Conservation (phyloP, 2,329 filamentous ascomycete species). For the Aquanectria penicillioides region DNA sequence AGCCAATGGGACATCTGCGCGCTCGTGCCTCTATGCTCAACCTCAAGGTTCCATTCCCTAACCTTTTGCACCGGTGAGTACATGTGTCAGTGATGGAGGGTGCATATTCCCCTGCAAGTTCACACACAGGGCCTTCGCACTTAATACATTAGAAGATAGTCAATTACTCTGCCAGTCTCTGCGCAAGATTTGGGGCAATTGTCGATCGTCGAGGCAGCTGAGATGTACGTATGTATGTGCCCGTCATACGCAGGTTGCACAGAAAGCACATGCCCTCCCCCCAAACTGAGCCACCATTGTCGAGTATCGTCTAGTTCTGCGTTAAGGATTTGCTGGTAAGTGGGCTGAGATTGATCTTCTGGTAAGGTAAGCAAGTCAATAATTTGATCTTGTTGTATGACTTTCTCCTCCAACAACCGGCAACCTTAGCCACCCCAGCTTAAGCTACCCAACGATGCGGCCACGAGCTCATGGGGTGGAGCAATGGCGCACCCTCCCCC, state of each 20-base stretch:
- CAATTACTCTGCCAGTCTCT: too few relatives aligned
- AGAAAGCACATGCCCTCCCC: constrained; percentile 17
- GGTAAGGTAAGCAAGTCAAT: constrained; percentile 15
- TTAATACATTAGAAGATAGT: too few relatives aligned
- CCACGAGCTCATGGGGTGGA: constrained; percentile 37
- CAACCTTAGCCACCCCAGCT: constrained; percentile 18
- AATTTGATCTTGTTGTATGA: constrained; percentile 2
- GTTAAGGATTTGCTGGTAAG: neutral
- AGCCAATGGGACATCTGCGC: constrained; percentile 9
- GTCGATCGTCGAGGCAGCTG: constrained; percentile 4
- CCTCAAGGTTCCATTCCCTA: constrained; percentile 10
- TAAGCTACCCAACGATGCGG: constrained; percentile 35
- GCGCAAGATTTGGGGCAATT: too few relatives aligned
- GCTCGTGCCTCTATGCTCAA: constrained; percentile 3
- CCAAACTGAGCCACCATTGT: neutral
- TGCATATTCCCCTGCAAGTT: constrained; percentile 3
- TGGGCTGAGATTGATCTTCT: constrained; percentile 14
- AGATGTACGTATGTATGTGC: neutral
- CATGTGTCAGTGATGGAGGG: constrained; percentile 12
- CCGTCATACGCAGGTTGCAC: constrained; percentile 1
- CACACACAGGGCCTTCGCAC: too few relatives aligned
- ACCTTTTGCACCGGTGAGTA: constrained; percentile 8
- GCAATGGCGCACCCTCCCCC: constrained; percentile 39
- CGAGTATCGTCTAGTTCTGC: too few relatives aligned
- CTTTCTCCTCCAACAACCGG: constrained; percentile 13